Evolutionary conservation across 1,284 basidiomycete genomes (phyloP), one percentile per base, ranked within the genome.

Genomic region (Trametes sp.): DNA sequence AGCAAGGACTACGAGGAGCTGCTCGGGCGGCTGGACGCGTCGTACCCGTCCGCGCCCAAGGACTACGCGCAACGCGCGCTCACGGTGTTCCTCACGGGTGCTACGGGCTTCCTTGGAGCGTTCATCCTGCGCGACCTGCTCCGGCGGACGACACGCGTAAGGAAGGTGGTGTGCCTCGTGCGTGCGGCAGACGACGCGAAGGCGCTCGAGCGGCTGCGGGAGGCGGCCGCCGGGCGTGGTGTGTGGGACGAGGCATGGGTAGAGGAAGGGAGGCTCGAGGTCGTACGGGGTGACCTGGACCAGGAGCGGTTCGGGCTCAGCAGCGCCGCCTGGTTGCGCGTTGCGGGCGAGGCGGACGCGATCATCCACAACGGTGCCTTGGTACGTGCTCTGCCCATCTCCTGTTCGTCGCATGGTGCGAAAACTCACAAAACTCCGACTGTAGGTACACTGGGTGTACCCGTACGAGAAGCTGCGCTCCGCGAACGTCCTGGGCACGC

Each of bases 361-460:
- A 83, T 99, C 31, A 75, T 99, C 59, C 98, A 99, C 77, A 99
- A 99, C 72, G 98, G 98, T 49, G 98, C 98, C 24, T 80, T 99
- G 75, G 98, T 95, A 70, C 68, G 90, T 80, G 19, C 16, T 49
- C 1, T 3, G 21, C 19, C 10, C 29, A 16, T 21, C 16, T 29
- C 23, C 16, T 14, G 6, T 23, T 19, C 29, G 19, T 11, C 36
- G 61, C 33, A 53, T 44, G 3, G 5, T 49, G 26, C 44, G 28
- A 42, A 33, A 45, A 31, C n/a, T 52, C 16, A 50, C 66, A 94
- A n/a, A n/a, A n/a, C n/a, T n/a, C n/a, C n/a, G n/a, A n/a, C n/a
- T n/a, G n/a, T n/a, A n/a, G 93, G 93, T 99, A 16, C 98, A 99
- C 75, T 99, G 98, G 98, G 95, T 99, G 2, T 99, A 98, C 77